These are phyloP conservation scores for Atkinsonella texensis DNA, from an alignment of 2,329 filamentous ascomycete species.

Conservation along the genomic window DNA sequence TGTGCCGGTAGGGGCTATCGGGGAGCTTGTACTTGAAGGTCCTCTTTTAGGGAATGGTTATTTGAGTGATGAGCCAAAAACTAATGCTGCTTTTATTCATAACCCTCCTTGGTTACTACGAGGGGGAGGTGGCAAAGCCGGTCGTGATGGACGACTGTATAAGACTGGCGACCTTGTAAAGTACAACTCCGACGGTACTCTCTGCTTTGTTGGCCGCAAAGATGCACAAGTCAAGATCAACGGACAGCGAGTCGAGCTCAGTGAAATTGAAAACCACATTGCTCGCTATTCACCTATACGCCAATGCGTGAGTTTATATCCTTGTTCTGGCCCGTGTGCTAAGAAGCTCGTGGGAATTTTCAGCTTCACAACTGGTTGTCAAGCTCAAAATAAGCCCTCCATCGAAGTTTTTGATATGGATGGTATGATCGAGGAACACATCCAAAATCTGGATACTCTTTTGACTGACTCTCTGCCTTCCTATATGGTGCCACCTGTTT, in stretches of 20 bases:
- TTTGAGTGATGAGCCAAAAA: conserved; percentile 31
- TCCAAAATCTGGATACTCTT: conserved; percentile 6
- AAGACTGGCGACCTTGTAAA: conserved; percentile 23
- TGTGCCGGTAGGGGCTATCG: conserved; percentile 15
- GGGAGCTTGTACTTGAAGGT: conserved; percentile 27
- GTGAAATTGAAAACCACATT: conserved; percentile 13
- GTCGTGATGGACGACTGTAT: conserved; percentile 20
- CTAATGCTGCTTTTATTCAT: conserved; percentile 30
- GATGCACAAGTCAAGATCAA: conserved; percentile 38
- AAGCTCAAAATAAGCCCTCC: not conserved
- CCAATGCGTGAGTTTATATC: not conserved
- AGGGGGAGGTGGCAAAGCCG: conserved; percentile 3
- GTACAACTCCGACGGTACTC: conserved; percentile 15
- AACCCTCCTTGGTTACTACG: conserved; percentile 25
- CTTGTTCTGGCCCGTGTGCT: not conserved
- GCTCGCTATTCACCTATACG: not conserved
- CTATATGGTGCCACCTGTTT: conserved; percentile 3
- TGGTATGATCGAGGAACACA: conserved; percentile 2
- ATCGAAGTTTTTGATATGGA: conserved; percentile 1
- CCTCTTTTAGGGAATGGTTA: conserved; percentile 38
- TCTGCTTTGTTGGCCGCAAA: conserved; percentile 25
- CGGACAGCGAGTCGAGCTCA: conserved; percentile 36
- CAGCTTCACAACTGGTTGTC: not conserved
- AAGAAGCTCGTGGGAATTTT: conserved; percentile 2
- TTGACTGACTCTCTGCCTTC: conserved; percentile 2